A percentile compares a stretch with the other conserved stretches of the same genome.
These are phyloP conservation scores for Aspergillus olivimuriae DNA, from an alignment of 495 filamentous ascomycete genomes.

Conservation along the genomic window DNA sequence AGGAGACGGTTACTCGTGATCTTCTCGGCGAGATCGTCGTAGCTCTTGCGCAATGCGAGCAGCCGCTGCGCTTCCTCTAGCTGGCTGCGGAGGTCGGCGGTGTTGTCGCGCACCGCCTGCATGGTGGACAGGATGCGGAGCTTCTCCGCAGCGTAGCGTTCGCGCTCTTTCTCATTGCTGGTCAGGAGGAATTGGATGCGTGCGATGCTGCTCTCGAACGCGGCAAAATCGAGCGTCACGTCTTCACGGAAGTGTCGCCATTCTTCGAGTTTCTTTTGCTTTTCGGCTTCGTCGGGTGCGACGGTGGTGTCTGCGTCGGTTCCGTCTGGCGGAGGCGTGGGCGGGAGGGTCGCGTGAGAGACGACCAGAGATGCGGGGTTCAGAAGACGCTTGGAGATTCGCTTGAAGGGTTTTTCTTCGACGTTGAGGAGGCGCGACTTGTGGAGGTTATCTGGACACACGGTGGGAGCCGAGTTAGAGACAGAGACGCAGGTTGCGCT, in stretches of 20 bases:
- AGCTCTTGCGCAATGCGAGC: slow-evolving; percentile 73
- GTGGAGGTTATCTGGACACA: slow-evolving; percentile 67
- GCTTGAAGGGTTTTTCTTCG: slow-evolving; percentile 89
- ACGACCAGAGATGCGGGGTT: slow-evolving; percentile 55
- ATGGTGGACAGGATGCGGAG: slow-evolving; percentile 67
- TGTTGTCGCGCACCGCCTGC: slow-evolving; percentile 70
- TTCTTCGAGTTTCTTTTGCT: slow-evolving; percentile 46
- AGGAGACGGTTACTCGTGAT: slow-evolving; percentile 78
- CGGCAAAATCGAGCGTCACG: slow-evolving; percentile 80
- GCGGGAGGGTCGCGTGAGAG: slow-evolving; percentile 48
- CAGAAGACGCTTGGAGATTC: slow-evolving; percentile 74
- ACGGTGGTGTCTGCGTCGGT: slow-evolving; percentile 34
- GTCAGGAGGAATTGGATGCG: slow-evolving; percentile 82
- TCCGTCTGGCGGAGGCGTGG: slow-evolving; percentile 66
- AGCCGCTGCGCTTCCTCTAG: slow-evolving; percentile 70
- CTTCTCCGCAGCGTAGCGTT: slow-evolving; percentile 79
- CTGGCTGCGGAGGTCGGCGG: slow-evolving; percentile 58
- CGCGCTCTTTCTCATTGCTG: slow-evolving; percentile 78
- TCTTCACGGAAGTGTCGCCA: slow-evolving; percentile 68
- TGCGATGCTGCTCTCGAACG: slow-evolving; percentile 79
- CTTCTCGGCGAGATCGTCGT: slow-evolving; percentile 78
- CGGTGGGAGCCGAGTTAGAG: slow-evolving; percentile 13
- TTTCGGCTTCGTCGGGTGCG: slow-evolving; percentile 25
- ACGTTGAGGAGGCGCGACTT: slow-evolving; percentile 84
- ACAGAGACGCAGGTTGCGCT: background rate